phyloP scores from a whole-genome alignment of 257 asterid genomes.

The Nicotiana tomentosiformis region DNA sequence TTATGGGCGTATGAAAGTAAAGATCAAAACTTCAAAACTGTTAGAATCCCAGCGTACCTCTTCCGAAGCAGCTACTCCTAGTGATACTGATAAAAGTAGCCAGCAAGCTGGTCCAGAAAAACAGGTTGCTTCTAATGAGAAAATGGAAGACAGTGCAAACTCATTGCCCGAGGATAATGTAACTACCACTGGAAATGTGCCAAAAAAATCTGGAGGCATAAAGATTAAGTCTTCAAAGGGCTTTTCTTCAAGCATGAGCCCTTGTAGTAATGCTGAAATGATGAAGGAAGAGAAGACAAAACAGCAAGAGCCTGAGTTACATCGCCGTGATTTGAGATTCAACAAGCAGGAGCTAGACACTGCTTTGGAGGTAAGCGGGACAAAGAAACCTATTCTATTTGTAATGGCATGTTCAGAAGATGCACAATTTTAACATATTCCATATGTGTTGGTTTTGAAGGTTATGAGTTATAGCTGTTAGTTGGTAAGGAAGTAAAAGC shows the following conservation, averaged over 20 bases:
- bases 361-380: constrained; percentile 66
- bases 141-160: constrained; percentile 80
- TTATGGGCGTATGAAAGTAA: constrained; percentile 83
- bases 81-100: constrained; percentile 72
- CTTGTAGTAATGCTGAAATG: constrained; percentile 64
- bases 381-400: neutral
- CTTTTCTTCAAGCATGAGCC: constrained; percentile 77
- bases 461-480: neutral
- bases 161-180: constrained; percentile 67
- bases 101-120: constrained; percentile 52
- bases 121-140: constrained; percentile 46
- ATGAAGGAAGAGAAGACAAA: constrained; percentile 50
- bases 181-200: constrained; percentile 29
- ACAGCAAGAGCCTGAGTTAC: constrained; percentile 45
- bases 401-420: neutral
- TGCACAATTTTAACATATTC: neutral
- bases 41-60: constrained; percentile 52
- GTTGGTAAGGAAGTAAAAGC: neutral
- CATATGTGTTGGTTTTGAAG: neutral
- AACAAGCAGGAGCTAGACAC: constrained; percentile 70
- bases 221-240: constrained; percentile 76
- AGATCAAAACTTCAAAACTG: constrained; percentile 66
- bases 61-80: constrained; percentile 53
- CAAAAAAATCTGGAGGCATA: constrained; percentile 54
- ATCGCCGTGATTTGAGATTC: constrained; percentile 35